Evolutionary conservation across 352 stramenopile genomes (phyloP), one percentile per base, ranked within the genome.

Genomic region (Sclerospora graminicola): DNA sequence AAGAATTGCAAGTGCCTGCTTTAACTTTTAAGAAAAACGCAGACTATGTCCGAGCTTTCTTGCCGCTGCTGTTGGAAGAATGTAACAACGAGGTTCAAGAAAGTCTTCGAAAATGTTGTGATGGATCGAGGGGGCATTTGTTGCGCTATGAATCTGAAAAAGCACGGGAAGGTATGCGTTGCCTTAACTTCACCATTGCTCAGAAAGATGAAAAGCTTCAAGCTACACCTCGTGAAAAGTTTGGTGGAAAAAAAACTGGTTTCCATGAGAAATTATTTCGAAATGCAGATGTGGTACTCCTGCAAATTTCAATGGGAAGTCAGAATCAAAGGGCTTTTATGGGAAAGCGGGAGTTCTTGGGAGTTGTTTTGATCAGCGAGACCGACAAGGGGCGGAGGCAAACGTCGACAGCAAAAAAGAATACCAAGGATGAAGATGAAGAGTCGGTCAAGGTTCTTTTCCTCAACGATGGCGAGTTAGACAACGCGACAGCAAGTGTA

Each of bases 111-210:
- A 70, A 66, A 31, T 69, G 56, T 23, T 70, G 58, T 23, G 66
- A 54, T 16, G 32, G 61, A n/a, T 58, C 57, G n/a, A 55, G 48
- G 13, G 68, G 79, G 0, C 78, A 90, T 37, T 31, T 84, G 15
- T 41, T 91, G 19, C 77, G 76, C 8, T 90, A 89, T 33, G 79
- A 91, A 30, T 79, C 71, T 0, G 82, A 94, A 42, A 89, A 89
- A 32, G 45, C 71, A 10, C 66, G 71, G 13, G 82, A 94, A 63
- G 77, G 77, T 0, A 89, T 94, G 76, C 72, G 82, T 0, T 85
- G 75, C 21, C 53, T 94, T 30, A 84, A 42, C 20, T 85, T 91
- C 14, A 86, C 56, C 15, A 69, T 88, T 29, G 63, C 81, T 6
- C 55, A 88, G 35, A 69, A 58, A 24, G 70, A 71, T 13, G 59